These are phyloP conservation scores for Fragaria nilgerrensis DNA, from an alignment of 306 rosid species.

Conservation along the genomic window DNA sequence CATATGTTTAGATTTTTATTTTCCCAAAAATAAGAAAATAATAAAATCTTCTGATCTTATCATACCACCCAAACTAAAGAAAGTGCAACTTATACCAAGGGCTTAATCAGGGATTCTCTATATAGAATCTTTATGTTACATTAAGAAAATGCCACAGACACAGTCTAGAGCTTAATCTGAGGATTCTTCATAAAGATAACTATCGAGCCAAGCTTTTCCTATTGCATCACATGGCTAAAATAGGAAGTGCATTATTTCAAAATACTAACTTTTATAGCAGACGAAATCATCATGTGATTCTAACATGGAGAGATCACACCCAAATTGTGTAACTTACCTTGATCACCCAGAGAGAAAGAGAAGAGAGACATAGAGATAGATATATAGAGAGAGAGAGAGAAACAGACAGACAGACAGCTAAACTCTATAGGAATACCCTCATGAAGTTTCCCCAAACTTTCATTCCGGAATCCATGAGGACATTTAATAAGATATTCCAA, in stretches of 20 bases:
- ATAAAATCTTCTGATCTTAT: neutral
- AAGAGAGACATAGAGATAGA: neutral
- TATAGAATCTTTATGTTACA: neutral
- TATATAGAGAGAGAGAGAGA: too few species aligned
- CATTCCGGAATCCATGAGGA: neutral
- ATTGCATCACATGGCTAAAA: neutral
- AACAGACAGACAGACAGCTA: neutral
- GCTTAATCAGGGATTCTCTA: neutral
- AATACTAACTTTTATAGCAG: neutral
- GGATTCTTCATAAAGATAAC: neutral
- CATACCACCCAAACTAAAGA: neutral
- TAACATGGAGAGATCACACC: neutral
- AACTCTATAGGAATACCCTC: neutral
- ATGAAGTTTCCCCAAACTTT: neutral
- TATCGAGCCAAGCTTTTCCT: neutral
- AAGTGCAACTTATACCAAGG: neutral
- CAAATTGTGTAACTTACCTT: neutral
- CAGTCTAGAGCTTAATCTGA: neutral
- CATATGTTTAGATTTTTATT: neutral
- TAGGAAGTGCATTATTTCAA: neutral
- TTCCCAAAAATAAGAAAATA: neutral
- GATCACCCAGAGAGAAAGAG: too few species aligned
- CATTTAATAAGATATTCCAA: constrained; percentile 1
- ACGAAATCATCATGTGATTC: neutral
- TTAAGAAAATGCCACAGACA: neutral